Evolutionary conservation across 768 basidiomycete genomes (phyloP).

Genomic region (Auricularia sp.): DNA sequence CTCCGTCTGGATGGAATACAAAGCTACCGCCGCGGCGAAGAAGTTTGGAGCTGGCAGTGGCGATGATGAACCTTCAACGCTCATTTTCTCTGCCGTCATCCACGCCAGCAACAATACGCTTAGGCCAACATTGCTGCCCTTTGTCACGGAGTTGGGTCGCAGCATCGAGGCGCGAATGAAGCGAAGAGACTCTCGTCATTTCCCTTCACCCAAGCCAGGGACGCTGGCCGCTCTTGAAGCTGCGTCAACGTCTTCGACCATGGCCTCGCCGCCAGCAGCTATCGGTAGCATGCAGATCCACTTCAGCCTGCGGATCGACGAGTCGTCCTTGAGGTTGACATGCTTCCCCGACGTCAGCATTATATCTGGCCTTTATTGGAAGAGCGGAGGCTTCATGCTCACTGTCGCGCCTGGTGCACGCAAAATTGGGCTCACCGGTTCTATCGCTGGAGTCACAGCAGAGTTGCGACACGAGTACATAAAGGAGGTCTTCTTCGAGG

Average conservation of each 20-base stretch:
- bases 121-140: slow-evolving; percentile 72
- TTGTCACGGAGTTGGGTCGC: slow-evolving; percentile 65
- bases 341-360: slow-evolving; percentile 91
- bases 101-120: slow-evolving; percentile 83
- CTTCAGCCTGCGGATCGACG: slow-evolving; percentile 85
- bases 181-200: slow-evolving; percentile 26
- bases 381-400: slow-evolving; percentile 84
- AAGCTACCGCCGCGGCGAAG: slow-evolving; percentile 39
- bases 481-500: slow-evolving; percentile 42
- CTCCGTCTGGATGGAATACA: slow-evolving; percentile 77
- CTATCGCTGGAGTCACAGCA: slow-evolving; percentile 69
- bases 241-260: background rate
- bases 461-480: slow-evolving; percentile 56
- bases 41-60: slow-evolving; percentile 22
- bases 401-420: slow-evolving; percentile 64
- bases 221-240: slow-evolving; percentile 4
- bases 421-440: slow-evolving; percentile 65
- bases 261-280: slow-evolving; percentile 7
- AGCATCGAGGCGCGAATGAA: slow-evolving; percentile 61
- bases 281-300: slow-evolving; percentile 56
- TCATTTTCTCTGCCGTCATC: slow-evolving; percentile 80
- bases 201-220: slow-evolving; percentile 10
- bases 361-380: slow-evolving; percentile 82
- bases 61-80: slow-evolving; percentile 39
- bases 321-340: slow-evolving; percentile 74